These are phyloP conservation scores for Erysimum pusillum DNA, from an alignment of 441 rosid genomes.

Conservation along the genomic window DNA sequence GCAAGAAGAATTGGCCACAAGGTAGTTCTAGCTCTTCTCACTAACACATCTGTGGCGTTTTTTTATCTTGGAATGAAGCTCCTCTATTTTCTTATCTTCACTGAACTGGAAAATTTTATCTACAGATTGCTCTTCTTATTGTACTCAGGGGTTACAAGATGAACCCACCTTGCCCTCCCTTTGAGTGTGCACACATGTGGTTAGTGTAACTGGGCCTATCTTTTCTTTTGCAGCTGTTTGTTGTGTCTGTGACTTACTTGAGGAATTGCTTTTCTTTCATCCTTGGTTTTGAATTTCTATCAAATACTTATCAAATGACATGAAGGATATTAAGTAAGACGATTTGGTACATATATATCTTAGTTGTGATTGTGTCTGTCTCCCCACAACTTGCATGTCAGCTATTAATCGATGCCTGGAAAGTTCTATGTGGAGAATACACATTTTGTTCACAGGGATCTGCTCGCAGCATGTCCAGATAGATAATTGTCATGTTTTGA, in stretches of 20 bases:
- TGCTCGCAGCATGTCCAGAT: constrained; percentile 13
- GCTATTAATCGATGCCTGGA: neutral
- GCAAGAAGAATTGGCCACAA: constrained; percentile 90
- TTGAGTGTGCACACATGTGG: constrained; percentile 99
- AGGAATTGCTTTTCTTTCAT: constrained; percentile 24
- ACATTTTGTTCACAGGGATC: neutral
- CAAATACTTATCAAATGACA: constrained; percentile 29
- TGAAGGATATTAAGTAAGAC: constrained; percentile 12
- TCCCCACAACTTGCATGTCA: constrained; percentile 1
- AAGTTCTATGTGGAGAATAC: constrained; percentile 9
- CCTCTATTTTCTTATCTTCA: constrained; percentile 48
- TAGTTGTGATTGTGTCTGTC: constrained; percentile 16
- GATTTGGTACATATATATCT: constrained; percentile 17
- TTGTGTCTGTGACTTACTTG: constrained; percentile 20
- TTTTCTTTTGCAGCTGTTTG: constrained; percentile 37
- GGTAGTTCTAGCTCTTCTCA: constrained; percentile 62
- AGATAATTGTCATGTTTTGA: constrained; percentile 8
- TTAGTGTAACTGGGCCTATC: constrained; percentile 51
- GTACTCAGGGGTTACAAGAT: constrained; percentile 94
- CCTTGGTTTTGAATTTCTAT: constrained; percentile 30
- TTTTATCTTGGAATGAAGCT: constrained; percentile 31
- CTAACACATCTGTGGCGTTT: constrained; percentile 10
- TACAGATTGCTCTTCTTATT: constrained; percentile 94
- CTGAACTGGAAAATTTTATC: constrained; percentile 40
- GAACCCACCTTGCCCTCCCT: constrained; percentile 98